These are phyloP conservation scores for Trichoderma gamsii DNA, from an alignment of 495 filamentous ascomycete species.

Conservation along the genomic window DNA sequence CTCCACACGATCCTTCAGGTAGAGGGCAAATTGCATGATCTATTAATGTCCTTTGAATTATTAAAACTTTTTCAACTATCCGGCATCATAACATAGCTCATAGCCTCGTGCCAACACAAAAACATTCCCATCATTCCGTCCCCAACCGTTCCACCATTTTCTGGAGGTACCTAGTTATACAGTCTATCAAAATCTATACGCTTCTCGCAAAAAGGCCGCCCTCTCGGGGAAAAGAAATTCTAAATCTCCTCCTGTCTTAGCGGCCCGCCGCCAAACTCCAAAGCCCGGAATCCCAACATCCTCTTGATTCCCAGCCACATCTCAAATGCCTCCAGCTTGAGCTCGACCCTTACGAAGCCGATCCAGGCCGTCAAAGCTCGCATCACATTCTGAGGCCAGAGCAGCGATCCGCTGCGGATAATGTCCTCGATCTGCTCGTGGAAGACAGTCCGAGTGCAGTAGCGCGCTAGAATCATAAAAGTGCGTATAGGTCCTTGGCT, in stretches of 20 bases:
- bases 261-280: conserved; percentile 9
- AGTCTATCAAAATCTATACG: not conserved
- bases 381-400: conserved; percentile 46
- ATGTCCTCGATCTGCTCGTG: conserved; percentile 77
- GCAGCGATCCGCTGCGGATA: conserved; percentile 35
- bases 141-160: not conserved
- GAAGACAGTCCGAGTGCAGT: conserved; percentile 84
- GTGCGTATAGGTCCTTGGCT: conserved; percentile 78
- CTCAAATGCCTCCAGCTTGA: conserved; percentile 54
- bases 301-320: conserved; percentile 50
- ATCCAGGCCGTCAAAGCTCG: conserved; percentile 45
- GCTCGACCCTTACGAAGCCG: conserved; percentile 43
- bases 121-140: no score
- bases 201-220: not conserved
- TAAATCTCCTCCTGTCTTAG: conserved; percentile 1
- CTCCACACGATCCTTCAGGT: no score
- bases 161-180: not conserved
- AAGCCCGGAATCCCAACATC: conserved; percentile 29
- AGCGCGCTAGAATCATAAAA: conserved; percentile 90
- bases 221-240: not conserved
- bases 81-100: no score
- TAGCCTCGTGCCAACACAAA: no score
- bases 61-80: no score
- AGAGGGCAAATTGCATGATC: no score
- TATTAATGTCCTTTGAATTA: no score